Percentiles rank a stretch among this genome's conserved stretches.
Evolutionary conservation across 2,329 filamentous ascomycete species (phyloP).

Genomic region (Capronia epimyces): DNA sequence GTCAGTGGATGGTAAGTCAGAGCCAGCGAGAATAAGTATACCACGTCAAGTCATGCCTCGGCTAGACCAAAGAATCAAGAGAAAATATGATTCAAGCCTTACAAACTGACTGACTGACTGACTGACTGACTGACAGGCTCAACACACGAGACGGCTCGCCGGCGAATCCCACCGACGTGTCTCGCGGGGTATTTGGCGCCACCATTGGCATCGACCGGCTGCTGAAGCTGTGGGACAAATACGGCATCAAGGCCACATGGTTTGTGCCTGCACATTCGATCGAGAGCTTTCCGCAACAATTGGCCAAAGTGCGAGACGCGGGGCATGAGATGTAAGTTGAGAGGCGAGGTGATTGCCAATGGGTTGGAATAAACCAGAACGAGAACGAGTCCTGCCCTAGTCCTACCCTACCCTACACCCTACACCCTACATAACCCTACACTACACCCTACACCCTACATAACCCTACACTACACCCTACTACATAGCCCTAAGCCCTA

Average conservation of each 20-base stretch:
- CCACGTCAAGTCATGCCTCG: no score
- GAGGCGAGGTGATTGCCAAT: no score
- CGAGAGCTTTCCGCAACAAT: slow-evolving; percentile 49
- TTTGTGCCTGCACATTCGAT: slow-evolving; percentile 55
- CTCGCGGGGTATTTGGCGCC: slow-evolving; percentile 63
- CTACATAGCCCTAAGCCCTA: neutral
- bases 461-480: no score
- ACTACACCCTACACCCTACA: no score
- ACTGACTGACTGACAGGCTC: slow-evolving; percentile 8
- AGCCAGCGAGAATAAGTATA: no score
- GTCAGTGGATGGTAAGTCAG: slow-evolving; percentile 60
- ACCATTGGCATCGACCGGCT: slow-evolving; percentile 61
- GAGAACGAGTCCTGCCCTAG: no score
- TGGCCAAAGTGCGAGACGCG: slow-evolving; percentile 49
- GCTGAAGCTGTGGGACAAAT: slow-evolving; percentile 52
- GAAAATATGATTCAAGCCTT: neutral
- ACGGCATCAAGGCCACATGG: slow-evolving; percentile 42
- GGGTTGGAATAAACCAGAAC: no score
- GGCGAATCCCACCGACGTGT: slow-evolving; percentile 59
- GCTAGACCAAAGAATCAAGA: neutral
- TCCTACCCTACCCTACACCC: no score
- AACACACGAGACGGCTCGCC: slow-evolving; percentile 17
- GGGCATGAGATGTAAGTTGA: slow-evolving; percentile 53
- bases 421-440: no score
- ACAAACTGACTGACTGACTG: neutral